A percentile compares a stretch with the other conserved stretches of the same genome.
Evolutionary conservation across 106 monocot species (phyloP).

Genomic region (Dioscorea alata): DNA sequence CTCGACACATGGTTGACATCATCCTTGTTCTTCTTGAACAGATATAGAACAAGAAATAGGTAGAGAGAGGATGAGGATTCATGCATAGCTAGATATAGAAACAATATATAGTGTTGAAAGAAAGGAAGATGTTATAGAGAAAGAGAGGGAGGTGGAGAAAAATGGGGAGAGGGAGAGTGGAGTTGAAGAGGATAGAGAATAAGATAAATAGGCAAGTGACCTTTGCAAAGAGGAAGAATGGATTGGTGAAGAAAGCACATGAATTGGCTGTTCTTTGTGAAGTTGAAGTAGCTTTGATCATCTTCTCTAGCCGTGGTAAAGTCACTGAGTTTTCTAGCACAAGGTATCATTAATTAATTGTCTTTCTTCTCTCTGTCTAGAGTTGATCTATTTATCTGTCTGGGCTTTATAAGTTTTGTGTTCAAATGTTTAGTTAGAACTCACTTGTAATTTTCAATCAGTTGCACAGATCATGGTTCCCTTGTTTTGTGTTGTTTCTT

Average conservation of each 20-base stretch:
- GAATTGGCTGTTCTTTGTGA: conserved; percentile 72
- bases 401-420: too few relatives aligned
- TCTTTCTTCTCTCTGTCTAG: background rate
- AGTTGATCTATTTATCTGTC: too few relatives aligned
- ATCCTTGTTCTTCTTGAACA: too few relatives aligned
- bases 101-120: background rate
- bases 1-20: too few relatives aligned
- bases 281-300: conserved; percentile 63
- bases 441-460: too few relatives aligned
- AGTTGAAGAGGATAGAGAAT: conserved; percentile 45
- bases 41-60: too few relatives aligned
- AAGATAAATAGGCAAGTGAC: conserved; percentile 47
- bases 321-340: conserved; percentile 37
- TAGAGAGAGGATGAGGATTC: background rate
- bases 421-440: too few relatives aligned
- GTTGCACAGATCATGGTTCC: too few relatives aligned
- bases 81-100: background rate
- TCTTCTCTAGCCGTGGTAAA: conserved; percentile 58
- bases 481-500: too few relatives aligned
- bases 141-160: background rate
- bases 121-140: background rate
- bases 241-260: conserved; percentile 69
- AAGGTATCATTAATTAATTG: background rate
- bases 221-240: conserved; percentile 54
- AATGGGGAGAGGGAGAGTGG: conserved; percentile 21